These are phyloP conservation scores for Gossypium australe DNA, from an alignment of 345 rosid genomes.

Conservation along the genomic window DNA sequence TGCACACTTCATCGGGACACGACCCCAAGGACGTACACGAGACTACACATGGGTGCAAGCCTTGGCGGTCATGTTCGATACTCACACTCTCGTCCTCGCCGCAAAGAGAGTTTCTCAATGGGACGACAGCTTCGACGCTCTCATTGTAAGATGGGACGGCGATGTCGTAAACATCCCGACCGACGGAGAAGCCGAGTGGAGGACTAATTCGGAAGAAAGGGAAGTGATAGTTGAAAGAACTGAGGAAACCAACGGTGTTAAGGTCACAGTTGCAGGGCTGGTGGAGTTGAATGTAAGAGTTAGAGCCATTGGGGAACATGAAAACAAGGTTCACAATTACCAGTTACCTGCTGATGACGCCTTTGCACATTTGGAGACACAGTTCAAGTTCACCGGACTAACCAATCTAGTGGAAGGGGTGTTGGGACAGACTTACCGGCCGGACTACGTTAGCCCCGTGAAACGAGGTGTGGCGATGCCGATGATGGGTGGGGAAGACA, in stretches of 20 bases:
- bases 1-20: constrained; percentile 59
- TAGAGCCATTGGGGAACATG: constrained; percentile 50
- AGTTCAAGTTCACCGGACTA: constrained; percentile 42
- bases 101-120: constrained; percentile 45
- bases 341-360: constrained; percentile 45
- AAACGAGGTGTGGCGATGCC: constrained; percentile 65
- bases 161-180: constrained; percentile 27
- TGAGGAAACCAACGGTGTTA: constrained; percentile 37
- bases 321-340: constrained; percentile 51
- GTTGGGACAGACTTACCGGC: constrained; percentile 62
- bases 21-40: constrained; percentile 48
- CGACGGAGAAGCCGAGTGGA: constrained; percentile 48
- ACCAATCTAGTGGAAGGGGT: constrained; percentile 60
- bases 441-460: constrained; percentile 51
- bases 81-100: constrained; percentile 47
- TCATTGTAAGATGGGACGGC: constrained; percentile 41
- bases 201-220: constrained; percentile 19
- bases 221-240: constrained; percentile 45
- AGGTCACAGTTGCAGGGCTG: constrained; percentile 38
- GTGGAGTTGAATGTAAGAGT: constrained; percentile 42
- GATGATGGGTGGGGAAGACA: constrained; percentile 65
- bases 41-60: constrained; percentile 83
- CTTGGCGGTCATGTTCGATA: constrained; percentile 45
- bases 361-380: constrained; percentile 69
- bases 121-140: constrained; percentile 44